phyloP scores from a whole-genome alignment of 352 stramenopile genomes.

The Phytopythium vexans region DNA sequence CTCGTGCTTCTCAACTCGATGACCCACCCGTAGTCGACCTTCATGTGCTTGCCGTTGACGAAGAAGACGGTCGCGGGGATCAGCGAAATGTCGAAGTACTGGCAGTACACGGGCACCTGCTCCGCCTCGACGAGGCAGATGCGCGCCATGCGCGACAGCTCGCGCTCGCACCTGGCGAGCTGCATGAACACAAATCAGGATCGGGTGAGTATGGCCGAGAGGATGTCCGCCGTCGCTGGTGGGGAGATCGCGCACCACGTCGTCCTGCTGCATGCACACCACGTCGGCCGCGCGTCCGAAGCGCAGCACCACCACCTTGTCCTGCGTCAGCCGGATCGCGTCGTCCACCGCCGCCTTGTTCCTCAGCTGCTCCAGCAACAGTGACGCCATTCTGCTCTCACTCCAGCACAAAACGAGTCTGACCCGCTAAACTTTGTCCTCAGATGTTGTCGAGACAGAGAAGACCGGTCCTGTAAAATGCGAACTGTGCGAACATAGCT shows the following conservation, averaged over 20 bases:
- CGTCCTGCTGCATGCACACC: conserved; percentile 81
- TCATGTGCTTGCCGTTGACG: conserved; percentile 87
- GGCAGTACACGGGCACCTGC: conserved; percentile 69
- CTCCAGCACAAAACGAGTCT: not conserved
- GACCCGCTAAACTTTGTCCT: too few species aligned
- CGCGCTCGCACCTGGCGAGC: conserved; percentile 69
- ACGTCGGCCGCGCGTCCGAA: conserved; percentile 65
- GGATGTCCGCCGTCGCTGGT: too few species aligned
- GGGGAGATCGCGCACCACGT: conserved; percentile 50
- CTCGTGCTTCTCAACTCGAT: not conserved
- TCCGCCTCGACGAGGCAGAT: conserved; percentile 77
- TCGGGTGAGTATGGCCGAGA: too few species aligned
- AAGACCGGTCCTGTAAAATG: too few species aligned
- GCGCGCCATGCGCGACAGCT: conserved; percentile 78
- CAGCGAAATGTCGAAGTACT: conserved; percentile 89
- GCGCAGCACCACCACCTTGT: conserved; percentile 81
- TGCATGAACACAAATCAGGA: conserved; percentile 11
- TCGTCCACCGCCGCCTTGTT: conserved; percentile 71
- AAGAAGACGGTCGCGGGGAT: conserved; percentile 87
- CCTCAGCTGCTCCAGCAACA: conserved; percentile 63
- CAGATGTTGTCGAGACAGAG: too few species aligned
- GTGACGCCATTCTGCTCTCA: conserved; percentile 42
- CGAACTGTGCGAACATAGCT: too few species aligned
- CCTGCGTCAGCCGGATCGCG: conserved; percentile 71
- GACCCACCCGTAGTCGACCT: conserved; percentile 85